Base-by-base conservation (phyloP, 345 rosid genomes). In the Viola odorata region DNA sequence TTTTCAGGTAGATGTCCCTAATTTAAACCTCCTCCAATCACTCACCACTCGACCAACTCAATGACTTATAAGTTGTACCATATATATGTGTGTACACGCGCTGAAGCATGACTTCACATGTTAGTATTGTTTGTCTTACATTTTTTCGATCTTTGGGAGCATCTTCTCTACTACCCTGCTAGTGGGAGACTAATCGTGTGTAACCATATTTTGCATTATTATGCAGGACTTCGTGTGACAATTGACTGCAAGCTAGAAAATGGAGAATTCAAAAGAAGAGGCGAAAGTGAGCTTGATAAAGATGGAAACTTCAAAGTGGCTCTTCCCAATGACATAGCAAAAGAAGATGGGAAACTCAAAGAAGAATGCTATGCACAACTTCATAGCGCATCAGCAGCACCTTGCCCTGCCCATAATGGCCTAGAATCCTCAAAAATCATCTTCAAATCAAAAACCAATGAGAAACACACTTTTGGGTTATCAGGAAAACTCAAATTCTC, bases 331-430 rank as follows among this genome's bases (percentile, higher is more conserved):
- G 84, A 81, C 23, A 53, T 86, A 50, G 75, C 82, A 7, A 60
- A 80, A 60, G 32, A 23, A 23, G 77, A 84, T 51, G 96, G 83
- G 4, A 67, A 78, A 32, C 51, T 91, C 39, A 81, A 74, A 70
- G 85, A 86, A 65, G 85, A 85, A 49, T 91, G 98, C 76, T 87
- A 89, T 38, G 98, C 96, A 9, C 95, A 84, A 68, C 91, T 91
- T 69, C 89, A 84, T 61, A 82, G 91, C 58, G 85, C 81, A 12
- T 73, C 83, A 0, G 76, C 75, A 7, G 37, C 69, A 1, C 86
- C 92, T 17, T 91, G 98, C 55, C 89, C 95, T 0, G 72, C 81
- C 37, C 74, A 77, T n/a, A 69, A 68, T 16, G 85, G 85, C 49
- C 12, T 86, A 0, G 79, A 86, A 3, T 73, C 98, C 23, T 37